Evolutionary conservation across 805 yeast species (phyloP).

Genomic region (Priceomyces fermenticarens): DNA sequence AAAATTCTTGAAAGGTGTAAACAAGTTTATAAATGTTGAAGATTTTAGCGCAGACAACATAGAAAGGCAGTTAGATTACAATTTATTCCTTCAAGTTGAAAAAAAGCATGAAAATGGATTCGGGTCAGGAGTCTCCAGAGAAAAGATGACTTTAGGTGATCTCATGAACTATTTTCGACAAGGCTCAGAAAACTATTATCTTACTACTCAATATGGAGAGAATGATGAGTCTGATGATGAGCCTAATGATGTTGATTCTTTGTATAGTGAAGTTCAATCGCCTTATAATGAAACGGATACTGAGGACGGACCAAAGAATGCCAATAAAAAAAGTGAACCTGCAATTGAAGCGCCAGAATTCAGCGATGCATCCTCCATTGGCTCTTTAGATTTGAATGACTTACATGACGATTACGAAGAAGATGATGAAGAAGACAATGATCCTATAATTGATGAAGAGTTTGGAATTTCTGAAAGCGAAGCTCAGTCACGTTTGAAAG

Average conservation of each 20-base stretch:
- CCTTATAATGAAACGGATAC: background rate
- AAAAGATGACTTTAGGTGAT: slow-evolving; percentile 48
- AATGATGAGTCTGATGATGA: slow-evolving; percentile 13
- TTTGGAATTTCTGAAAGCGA: slow-evolving; percentile 16
- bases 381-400: slow-evolving; percentile 42
- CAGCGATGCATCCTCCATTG: slow-evolving; percentile 23
- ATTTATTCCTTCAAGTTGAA: slow-evolving; percentile 52
- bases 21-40: slow-evolving; percentile 33
- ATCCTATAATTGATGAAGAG: slow-evolving; percentile 15
- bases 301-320: background rate
- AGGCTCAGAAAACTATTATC: slow-evolving; percentile 49
- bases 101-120: slow-evolving; percentile 58
- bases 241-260: background rate
- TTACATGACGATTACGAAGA: slow-evolving; percentile 52
- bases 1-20: slow-evolving; percentile 18
- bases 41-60: slow-evolving; percentile 34
- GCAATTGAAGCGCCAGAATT: slow-evolving; percentile 7
- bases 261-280: slow-evolving; percentile 14
- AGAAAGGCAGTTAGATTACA: slow-evolving; percentile 32
- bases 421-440: slow-evolving; percentile 21
- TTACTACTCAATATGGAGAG: slow-evolving; percentile 71
- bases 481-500: slow-evolving; percentile 37
- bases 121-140: slow-evolving; percentile 60
- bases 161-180: slow-evolving; percentile 40
- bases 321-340: slow-evolving; percentile 13